These are phyloP conservation scores for Orychophragmus violaceus DNA, from an alignment of 345 rosid species.

Conservation along the genomic window DNA sequence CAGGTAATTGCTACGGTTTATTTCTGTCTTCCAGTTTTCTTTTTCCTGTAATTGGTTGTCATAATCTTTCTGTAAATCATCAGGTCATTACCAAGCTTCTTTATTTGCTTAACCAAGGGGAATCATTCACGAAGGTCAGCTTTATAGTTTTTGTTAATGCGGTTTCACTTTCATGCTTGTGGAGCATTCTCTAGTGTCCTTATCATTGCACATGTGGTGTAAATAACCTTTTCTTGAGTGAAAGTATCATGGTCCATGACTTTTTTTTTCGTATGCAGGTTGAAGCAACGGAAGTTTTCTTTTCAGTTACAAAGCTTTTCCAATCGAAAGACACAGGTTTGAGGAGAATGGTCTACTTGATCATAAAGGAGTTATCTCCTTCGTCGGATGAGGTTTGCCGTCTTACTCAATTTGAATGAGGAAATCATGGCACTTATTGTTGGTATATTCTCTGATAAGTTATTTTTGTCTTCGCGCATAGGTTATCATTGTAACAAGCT, in stretches of 20 bases:
- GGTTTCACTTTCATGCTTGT: background rate
- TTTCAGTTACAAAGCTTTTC: conserved; percentile 92
- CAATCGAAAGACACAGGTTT: conserved; percentile 87
- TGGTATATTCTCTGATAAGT: background rate
- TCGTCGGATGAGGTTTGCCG: conserved; percentile 88
- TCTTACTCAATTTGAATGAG: background rate
- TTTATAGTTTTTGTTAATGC: background rate
- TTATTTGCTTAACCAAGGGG: conserved; percentile 95
- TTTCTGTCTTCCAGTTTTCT: background rate
- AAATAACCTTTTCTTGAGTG: background rate
- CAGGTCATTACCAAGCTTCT: conserved; percentile 98
- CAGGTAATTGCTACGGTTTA: conserved; percentile 23
- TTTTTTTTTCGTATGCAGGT: conserved; percentile 35
- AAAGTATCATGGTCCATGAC: background rate
- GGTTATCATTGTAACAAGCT: conserved; percentile 99
- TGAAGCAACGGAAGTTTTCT: conserved; percentile 96
- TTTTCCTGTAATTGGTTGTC: conserved; percentile 1
- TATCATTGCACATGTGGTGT: background rate
- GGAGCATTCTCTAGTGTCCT: background rate
- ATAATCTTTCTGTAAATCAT: background rate
- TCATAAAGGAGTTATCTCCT: conserved; percentile 95
- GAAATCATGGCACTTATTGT: background rate
- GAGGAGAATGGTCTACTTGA: conserved; percentile 98
- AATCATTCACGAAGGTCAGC: conserved; percentile 75
- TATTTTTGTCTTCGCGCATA: conserved; percentile 26